Base-by-base conservation (phyloP, 2,329 filamentous ascomycete genomes). In the Aspergillus pseudoviridinutans region DNA sequence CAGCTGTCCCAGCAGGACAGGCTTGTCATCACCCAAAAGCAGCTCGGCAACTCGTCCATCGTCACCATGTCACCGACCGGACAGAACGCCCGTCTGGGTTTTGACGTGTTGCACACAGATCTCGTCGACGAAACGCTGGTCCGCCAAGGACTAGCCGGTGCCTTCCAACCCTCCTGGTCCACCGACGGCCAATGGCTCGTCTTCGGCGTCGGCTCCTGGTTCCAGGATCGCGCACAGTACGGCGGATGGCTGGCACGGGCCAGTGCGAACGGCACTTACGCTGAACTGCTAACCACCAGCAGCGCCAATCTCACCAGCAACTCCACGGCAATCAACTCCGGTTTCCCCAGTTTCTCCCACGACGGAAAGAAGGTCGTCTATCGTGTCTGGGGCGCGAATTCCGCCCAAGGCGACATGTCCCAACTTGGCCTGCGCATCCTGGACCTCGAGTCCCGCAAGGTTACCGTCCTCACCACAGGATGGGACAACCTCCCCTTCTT, bases 181-280 rank as follows among this genome's bases (percentile, higher is more conserved):
- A 64, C 71, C 2, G 72, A 78, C 46, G 73, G 72, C 2, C 58
- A 71, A 17, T 72, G 71, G 71, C 60, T 79, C 9, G 69, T 71
- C 14, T 72, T 78, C 50, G 74, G 77, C 12, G 58, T 77, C 1
- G 76, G 76, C 6, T 64, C 64, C 8, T 79, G 77, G 76, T 78
- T 78, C 64, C 67, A 69, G 28, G 58, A 61, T 4, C 75, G 76
- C 27, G 64, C 65, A 0, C 58, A 58, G n/a, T 53, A 49, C 1
- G 56, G 62, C 20, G 70, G 62, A 2, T 65, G 60, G 57, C 49
- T 73, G 3, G 60, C 64, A 49, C 60, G 66, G 1, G 60, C 64
- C n/a, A 65, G 55, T 5, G 54, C 64, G 2, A 66, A 73, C 50
- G 69, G 68, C 3, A 60, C 61, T 0, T 51, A 56, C 55, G 64